Conservation (phyloP, 441 rosid genomes). For the Metrosideros polymorpha region DNA sequence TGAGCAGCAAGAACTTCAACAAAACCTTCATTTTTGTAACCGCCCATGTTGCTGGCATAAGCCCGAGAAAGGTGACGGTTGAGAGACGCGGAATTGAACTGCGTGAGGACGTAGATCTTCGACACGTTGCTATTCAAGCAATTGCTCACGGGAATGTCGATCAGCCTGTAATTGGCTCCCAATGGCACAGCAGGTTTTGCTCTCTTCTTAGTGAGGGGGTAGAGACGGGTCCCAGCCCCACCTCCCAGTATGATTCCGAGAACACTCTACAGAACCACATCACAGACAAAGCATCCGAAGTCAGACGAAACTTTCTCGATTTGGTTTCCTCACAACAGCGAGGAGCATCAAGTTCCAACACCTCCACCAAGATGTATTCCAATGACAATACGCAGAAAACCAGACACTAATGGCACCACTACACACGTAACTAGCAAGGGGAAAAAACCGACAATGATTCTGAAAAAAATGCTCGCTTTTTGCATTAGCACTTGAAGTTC, state of each 20-base stretch:
- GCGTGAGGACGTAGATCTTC: slow-evolving; percentile 89
- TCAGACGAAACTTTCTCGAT: background rate
- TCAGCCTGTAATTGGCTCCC: slow-evolving; percentile 89
- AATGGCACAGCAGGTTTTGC: slow-evolving; percentile 93
- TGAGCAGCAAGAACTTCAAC: slow-evolving; percentile 98
- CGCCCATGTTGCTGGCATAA: slow-evolving; percentile 92
- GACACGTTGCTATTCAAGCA: slow-evolving; percentile 88
- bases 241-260: slow-evolving; percentile 92
- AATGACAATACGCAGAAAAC: background rate
- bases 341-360: background rate
- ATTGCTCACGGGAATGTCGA: slow-evolving; percentile 94
- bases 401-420: background rate
- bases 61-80: slow-evolving; percentile 93
- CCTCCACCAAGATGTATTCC: background rate
- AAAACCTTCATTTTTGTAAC: slow-evolving; percentile 93
- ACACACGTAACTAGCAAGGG: background rate
- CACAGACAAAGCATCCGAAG: background rate
- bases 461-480: background rate
- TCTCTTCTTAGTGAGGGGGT: slow-evolving; percentile 91
- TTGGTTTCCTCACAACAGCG: background rate
- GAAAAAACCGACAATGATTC: background rate
- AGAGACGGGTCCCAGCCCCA: slow-evolving; percentile 92
- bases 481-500: background rate
- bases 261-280: slow-evolving; percentile 55
- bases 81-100: slow-evolving; percentile 89